These are phyloP conservation scores for Penicillium verhagenii DNA, from an alignment of 495 filamentous ascomycete species.

Conservation along the genomic window DNA sequence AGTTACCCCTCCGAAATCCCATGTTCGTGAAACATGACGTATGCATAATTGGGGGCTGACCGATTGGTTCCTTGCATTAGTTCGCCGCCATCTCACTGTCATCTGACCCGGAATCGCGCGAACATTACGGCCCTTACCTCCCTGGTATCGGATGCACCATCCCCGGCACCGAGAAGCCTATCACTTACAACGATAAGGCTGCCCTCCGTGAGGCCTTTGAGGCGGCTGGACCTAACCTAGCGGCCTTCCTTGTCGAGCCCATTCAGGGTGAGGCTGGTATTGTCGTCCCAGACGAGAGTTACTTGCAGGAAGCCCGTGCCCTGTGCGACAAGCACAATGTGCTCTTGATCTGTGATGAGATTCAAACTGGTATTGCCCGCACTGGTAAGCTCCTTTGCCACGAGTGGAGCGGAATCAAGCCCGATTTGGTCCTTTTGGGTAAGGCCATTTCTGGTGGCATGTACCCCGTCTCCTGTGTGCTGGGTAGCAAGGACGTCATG, in stretches of 20 bases:
- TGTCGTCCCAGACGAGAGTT: constrained; percentile 88
- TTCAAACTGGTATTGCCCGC: constrained; percentile 94
- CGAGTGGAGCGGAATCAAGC: constrained; percentile 93
- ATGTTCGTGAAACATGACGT: constrained; percentile 1
- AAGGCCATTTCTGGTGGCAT: constrained; percentile 98
- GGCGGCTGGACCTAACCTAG: constrained; percentile 77
- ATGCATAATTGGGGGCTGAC: constrained; percentile 11
- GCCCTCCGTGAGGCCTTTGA: constrained; percentile 79
- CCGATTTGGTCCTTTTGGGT: constrained; percentile 89
- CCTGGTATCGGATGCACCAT: constrained; percentile 78
- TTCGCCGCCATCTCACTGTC: constrained; percentile 95
- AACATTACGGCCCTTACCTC: constrained; percentile 95
- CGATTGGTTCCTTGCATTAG: constrained; percentile 43
- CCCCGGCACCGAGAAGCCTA: constrained; percentile 73
- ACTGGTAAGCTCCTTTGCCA: constrained; percentile 91
- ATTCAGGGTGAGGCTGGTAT: constrained; percentile 97
- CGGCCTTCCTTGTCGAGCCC: constrained; percentile 93
- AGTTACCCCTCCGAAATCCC: constrained; percentile 26
- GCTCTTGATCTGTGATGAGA: constrained; percentile 95
- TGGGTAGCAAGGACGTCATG: constrained; percentile 90
- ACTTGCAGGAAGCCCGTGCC: constrained; percentile 74
- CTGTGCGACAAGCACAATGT: constrained; percentile 94
- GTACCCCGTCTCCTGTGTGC: constrained; percentile 95
- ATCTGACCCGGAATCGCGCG: constrained; percentile 89
- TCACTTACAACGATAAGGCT: constrained; percentile 81